These are phyloP conservation scores for Neonectria faginata DNA, from an alignment of 2,329 filamentous ascomycete species.

Conservation along the genomic window DNA sequence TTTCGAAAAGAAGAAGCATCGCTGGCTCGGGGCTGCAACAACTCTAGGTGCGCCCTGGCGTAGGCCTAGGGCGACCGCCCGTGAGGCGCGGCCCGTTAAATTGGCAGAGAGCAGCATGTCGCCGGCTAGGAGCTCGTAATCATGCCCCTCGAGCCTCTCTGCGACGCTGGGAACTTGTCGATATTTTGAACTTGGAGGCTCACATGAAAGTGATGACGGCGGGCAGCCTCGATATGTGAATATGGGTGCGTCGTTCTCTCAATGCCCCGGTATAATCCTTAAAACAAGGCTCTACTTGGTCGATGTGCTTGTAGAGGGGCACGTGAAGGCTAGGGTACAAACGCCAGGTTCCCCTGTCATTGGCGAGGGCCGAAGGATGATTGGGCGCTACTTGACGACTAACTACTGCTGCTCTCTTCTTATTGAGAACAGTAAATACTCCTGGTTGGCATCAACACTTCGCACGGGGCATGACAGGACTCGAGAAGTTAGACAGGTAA, in stretches of 20 bases:
- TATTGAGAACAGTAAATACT: neutral
- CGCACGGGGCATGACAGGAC: neutral
- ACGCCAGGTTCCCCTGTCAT: too few relatives aligned
- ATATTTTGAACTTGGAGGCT: neutral
- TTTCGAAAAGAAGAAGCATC: constrained; percentile 38
- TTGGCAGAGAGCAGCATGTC: constrained; percentile 29
- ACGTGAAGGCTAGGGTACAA: neutral
- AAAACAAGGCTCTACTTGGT: neutral
- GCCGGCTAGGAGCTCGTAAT: constrained; percentile 20
- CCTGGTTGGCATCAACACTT: neutral
- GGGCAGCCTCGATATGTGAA: constrained; percentile 9
- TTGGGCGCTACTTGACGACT: too few relatives aligned
- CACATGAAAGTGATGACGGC: neutral
- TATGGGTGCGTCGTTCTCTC: neutral
- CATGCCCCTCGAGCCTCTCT: constrained; percentile 20
- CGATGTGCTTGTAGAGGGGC: neutral
- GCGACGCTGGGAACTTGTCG: constrained; percentile 2
- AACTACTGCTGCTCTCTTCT: too few relatives aligned
- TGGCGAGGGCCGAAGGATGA: neutral
- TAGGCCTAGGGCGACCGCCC: constrained; percentile 1
- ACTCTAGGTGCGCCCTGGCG: neutral
- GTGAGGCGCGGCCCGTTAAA: constrained; percentile 16
- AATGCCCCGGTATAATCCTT: constrained; percentile 18
- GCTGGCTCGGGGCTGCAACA: constrained; percentile 5
- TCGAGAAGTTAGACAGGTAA: neutral